A percentile compares a stretch with the other conserved stretches of the same genome.
phyloP scores from a whole-genome alignment of 306 rosid species.

The Arachis hypogaea region DNA sequence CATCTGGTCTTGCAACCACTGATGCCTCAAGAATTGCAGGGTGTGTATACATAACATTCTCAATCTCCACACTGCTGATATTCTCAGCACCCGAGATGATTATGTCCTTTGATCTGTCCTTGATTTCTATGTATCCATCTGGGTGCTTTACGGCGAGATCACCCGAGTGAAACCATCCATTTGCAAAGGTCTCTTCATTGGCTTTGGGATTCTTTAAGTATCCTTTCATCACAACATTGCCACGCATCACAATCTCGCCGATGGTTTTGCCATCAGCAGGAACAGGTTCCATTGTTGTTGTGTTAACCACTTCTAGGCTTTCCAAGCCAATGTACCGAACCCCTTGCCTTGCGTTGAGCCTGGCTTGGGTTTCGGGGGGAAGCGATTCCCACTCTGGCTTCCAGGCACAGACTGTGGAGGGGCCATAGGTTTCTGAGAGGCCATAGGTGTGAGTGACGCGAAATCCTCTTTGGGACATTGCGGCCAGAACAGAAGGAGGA shows the following conservation, averaged over 20 bases:
- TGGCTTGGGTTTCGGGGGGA: slow-evolving; percentile 64
- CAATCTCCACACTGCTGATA: slow-evolving; percentile 90
- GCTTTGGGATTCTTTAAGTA: slow-evolving; percentile 87
- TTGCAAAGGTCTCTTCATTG: slow-evolving; percentile 68
- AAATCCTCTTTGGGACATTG: slow-evolving; percentile 78
- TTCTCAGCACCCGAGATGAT: slow-evolving; percentile 95
- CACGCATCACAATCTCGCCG: slow-evolving; percentile 90
- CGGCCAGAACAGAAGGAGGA: slow-evolving; percentile 76
- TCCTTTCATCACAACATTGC: slow-evolving; percentile 89
- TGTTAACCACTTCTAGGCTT: slow-evolving; percentile 64
- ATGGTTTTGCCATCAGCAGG: slow-evolving; percentile 79
- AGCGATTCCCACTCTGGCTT: slow-evolving; percentile 90
- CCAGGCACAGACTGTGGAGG: slow-evolving; percentile 86
- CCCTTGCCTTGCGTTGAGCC: slow-evolving; percentile 87
- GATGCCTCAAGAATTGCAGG: slow-evolving; percentile 75
- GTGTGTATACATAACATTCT: slow-evolving; percentile 69
- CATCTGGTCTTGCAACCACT: slow-evolving; percentile 87
- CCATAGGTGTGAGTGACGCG: slow-evolving; percentile 91
- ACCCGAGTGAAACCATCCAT: slow-evolving; percentile 93
- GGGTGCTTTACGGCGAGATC: slow-evolving; percentile 92
- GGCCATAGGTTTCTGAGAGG: slow-evolving; percentile 89
- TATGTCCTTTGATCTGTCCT: slow-evolving; percentile 94
- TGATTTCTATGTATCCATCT: slow-evolving; percentile 87
- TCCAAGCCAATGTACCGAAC: slow-evolving; percentile 76
- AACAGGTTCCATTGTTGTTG: slow-evolving; percentile 72